Conservation (phyloP, 345 rosid species). For the Pistacia atlantica region DNA sequence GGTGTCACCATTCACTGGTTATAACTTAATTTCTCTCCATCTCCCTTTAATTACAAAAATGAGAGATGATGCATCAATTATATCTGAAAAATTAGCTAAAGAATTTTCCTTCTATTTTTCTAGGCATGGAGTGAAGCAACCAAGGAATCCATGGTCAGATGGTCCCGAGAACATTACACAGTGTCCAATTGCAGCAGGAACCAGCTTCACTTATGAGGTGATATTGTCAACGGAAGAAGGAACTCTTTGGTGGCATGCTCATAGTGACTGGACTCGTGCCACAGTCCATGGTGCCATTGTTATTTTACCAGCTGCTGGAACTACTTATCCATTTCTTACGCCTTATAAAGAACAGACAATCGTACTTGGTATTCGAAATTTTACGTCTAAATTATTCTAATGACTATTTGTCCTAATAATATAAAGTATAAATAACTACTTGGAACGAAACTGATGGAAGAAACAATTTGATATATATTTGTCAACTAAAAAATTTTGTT, state of each 20-base stretch:
- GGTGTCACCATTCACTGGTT: slow-evolving; percentile 23
- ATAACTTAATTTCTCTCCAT: not conserved
- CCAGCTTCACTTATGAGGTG: slow-evolving; percentile 31
- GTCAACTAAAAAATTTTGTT: not conserved
- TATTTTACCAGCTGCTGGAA: slow-evolving; percentile 9
- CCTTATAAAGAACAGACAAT: slow-evolving; percentile 14
- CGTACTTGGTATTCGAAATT: slow-evolving; percentile 8
- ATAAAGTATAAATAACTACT: not conserved
- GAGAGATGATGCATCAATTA: no score
- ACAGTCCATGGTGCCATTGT: not conserved
- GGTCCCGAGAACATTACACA: slow-evolving; percentile 40
- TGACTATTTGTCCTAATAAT: no score
- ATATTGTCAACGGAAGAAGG: not conserved
- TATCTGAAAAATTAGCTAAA: not conserved
- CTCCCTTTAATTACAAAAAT: no score
- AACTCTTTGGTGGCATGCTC: no score
- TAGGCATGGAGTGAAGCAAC: slow-evolving; percentile 43
- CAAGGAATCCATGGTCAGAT: slow-evolving; percentile 38
- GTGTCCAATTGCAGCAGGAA: slow-evolving; percentile 26
- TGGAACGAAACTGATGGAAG: not conserved
- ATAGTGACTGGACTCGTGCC: no score
- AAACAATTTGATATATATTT: not conserved
- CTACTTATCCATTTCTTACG: slow-evolving; percentile 8
- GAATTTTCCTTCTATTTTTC: no score
- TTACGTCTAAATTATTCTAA: no score